A percentile compares a stretch with the other conserved stretches of the same genome.
These are phyloP conservation scores for Penicillium decumbens DNA, from an alignment of 2,329 filamentous ascomycete genomes.

Conservation along the genomic window DNA sequence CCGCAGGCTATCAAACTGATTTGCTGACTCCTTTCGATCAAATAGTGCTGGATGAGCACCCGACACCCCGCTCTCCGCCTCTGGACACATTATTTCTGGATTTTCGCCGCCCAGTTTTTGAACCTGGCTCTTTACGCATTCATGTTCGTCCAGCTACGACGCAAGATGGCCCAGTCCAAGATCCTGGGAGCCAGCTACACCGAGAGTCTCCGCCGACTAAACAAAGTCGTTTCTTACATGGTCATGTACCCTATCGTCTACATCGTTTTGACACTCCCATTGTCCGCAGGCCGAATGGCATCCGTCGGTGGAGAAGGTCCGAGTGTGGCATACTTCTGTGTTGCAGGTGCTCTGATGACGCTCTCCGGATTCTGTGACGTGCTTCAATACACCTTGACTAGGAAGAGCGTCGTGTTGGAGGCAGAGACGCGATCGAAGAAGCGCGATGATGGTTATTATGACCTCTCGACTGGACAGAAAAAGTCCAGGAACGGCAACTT, in stretches of 20 bases:
- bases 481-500: constrained; percentile 4
- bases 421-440: constrained; percentile 12
- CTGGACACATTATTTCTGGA: constrained; percentile 50
- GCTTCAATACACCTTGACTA: constrained; percentile 47
- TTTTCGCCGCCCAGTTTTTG: constrained; percentile 48
- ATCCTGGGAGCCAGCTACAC: constrained; percentile 23
- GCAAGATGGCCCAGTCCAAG: constrained; percentile 32
- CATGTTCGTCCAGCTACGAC: constrained; percentile 44
- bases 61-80: constrained; percentile 42
- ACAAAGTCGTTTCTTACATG: constrained; percentile 36
- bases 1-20: background rate
- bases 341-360: constrained; percentile 51
- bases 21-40: constrained; percentile 4
- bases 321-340: constrained; percentile 41
- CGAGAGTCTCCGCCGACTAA: constrained; percentile 28
- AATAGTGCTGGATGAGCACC: constrained; percentile 48
- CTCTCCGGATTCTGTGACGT: constrained; percentile 55
- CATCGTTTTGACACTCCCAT: constrained; percentile 56
- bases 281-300: constrained; percentile 44
- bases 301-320: constrained; percentile 26
- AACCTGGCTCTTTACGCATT: constrained; percentile 45
- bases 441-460: constrained; percentile 9
- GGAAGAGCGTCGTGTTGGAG: constrained; percentile 13
- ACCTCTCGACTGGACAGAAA: constrained; percentile 7
- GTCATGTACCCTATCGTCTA: constrained; percentile 47